Conservation (phyloP, 1,284 basidiomycete genomes). For the Ganoderma lingzhi region DNA sequence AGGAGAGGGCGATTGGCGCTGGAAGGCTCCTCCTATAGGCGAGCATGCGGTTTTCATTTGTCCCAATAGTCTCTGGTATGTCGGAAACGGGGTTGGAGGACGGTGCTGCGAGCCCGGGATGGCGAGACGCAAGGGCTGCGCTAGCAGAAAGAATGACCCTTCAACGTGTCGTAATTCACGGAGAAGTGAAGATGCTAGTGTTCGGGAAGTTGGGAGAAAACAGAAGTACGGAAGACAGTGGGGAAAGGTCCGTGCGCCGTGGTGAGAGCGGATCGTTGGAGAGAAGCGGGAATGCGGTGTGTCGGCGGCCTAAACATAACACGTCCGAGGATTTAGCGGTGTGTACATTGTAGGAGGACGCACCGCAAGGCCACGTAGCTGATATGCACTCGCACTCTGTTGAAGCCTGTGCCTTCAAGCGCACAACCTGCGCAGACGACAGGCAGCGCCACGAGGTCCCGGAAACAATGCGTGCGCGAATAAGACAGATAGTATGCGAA, state of each 20-base stretch:
- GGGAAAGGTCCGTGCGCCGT: background rate
- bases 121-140: background rate
- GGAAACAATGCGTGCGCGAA: slow-evolving; percentile 9
- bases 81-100: background rate
- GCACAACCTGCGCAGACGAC: background rate
- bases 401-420: background rate
- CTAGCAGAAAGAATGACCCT: slow-evolving; percentile 3
- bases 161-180: slow-evolving; percentile 10
- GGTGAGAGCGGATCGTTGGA: background rate
- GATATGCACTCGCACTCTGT: background rate
- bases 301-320: background rate
- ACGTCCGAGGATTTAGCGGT: slow-evolving; percentile 22
- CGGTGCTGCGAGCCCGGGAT: background rate
- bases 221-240: background rate
- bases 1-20: background rate
- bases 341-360: background rate
- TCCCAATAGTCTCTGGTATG: slow-evolving; percentile 2
- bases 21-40: background rate
- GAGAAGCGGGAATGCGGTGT: slow-evolving; percentile 10
- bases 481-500: slow-evolving; percentile 33
- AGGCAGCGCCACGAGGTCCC: background rate
- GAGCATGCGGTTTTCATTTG: slow-evolving; percentile 23
- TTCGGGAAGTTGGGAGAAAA: slow-evolving; percentile 4
- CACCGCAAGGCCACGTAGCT: slow-evolving; percentile 8
- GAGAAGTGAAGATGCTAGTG: slow-evolving; percentile 2